Conservation (phyloP, 345 rosid species). For the Cardiospermum halicacabum region DNA sequence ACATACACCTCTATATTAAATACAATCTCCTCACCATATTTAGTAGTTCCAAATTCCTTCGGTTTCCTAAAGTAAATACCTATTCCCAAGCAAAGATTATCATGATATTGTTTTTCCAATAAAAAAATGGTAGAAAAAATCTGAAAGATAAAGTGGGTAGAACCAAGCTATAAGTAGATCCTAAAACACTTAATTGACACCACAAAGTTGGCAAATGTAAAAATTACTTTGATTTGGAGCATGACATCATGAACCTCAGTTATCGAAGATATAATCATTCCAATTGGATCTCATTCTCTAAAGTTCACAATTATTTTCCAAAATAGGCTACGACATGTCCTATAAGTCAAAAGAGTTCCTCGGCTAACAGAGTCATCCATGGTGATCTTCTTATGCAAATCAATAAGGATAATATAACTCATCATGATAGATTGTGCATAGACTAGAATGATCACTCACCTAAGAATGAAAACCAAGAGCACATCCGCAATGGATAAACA, state of each 20-base stretch:
- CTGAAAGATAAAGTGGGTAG: neutral
- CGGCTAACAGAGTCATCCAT: no score
- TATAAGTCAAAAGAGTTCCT: no score
- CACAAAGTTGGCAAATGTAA: neutral
- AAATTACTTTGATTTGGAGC: neutral
- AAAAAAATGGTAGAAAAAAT: neutral
- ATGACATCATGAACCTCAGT: neutral
- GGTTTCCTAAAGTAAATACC: slow-evolving; percentile 98
- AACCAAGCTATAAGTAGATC: neutral
- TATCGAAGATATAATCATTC: neutral
- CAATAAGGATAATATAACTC: neutral
- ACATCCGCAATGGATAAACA: neutral
- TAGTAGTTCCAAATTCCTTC: slow-evolving; percentile 61
- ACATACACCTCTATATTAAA: slow-evolving; percentile 94
- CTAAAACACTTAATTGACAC: neutral
- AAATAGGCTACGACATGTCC: neutral
- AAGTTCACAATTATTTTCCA: neutral
- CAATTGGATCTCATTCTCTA: neutral
- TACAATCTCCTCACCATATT: slow-evolving; percentile 82
- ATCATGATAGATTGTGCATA: neutral
- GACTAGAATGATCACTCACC: neutral
- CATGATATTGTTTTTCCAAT: slow-evolving; percentile 2
- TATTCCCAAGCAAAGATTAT: slow-evolving; percentile 22
- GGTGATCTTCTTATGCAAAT: neutral
- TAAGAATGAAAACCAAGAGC: neutral